A percentile compares a stretch with the other conserved stretches of the same genome.
These are phyloP conservation scores for Dipteronia dyeriana DNA, from an alignment of 345 rosid genomes.

Conservation along the genomic window DNA sequence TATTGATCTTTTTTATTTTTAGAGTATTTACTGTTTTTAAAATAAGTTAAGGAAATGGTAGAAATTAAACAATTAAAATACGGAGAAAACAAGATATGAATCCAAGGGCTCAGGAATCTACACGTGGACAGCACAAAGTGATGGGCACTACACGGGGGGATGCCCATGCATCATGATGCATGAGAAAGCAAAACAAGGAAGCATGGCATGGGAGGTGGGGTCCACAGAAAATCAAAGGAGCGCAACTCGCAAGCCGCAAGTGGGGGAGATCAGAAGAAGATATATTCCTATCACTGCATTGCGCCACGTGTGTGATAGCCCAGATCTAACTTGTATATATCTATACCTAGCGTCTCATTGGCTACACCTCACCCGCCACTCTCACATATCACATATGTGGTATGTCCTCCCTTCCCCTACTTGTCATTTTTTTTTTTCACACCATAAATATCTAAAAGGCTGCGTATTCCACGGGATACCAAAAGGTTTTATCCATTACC, in stretches of 20 bases:
- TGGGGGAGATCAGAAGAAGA: slow-evolving; percentile 14
- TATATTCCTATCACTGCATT: slow-evolving; percentile 35
- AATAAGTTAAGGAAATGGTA: no score
- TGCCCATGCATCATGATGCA: neutral
- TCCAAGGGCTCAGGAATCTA: neutral
- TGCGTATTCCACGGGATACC: neutral
- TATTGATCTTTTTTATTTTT: no score
- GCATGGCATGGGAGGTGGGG: neutral
- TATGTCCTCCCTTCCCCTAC: no score
- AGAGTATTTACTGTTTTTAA: no score
- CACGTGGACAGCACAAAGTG: neutral
- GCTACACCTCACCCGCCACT: slow-evolving; percentile 11
- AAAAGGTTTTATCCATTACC: no score
- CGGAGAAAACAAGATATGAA: no score
- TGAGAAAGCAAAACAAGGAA: no score
- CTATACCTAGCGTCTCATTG: slow-evolving; percentile 33
- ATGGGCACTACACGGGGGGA: neutral
- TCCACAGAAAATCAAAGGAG: slow-evolving; percentile 3
- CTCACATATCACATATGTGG: no score
- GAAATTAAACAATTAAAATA: no score
- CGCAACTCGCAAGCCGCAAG: no score
- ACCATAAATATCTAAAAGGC: slow-evolving; percentile 29
- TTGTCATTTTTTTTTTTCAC: neutral
- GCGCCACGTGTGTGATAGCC: slow-evolving; percentile 27
- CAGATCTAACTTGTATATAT: slow-evolving; percentile 16